These are phyloP conservation scores for Ceratobasidium sp. DNA, from an alignment of 1,284 basidiomycete genomes.

Conservation along the genomic window DNA sequence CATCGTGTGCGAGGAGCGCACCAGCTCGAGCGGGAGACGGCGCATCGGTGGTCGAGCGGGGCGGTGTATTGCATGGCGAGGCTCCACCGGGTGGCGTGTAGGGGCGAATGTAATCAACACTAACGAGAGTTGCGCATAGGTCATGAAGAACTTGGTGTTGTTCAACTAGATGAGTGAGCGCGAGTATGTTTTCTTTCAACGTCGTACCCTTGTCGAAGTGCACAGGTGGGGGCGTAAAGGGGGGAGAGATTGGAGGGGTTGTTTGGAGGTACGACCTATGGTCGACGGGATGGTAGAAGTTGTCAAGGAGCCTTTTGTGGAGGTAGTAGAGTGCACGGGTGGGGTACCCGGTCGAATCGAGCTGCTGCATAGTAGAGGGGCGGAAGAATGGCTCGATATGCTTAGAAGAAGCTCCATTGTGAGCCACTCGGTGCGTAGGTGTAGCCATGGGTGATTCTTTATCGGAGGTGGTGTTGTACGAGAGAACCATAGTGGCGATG, in stretches of 20 bases:
- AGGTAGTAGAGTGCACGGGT: conserved; percentile 35
- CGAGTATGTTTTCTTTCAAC: neutral
- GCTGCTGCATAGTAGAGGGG: conserved; percentile 17
- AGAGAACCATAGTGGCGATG: neutral
- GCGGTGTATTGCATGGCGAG: conserved; percentile 23
- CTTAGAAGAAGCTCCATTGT: neutral
- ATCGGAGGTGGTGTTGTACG: neutral
- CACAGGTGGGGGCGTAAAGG: neutral
- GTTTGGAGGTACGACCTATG: neutral
- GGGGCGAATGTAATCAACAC: conserved; percentile 24
- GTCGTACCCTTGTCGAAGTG: neutral
- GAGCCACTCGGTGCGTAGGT: neutral
- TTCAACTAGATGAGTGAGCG: neutral
- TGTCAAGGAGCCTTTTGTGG: conserved; percentile 18
- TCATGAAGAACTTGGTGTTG: conserved; percentile 5
- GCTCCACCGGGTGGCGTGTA: conserved; percentile 16
- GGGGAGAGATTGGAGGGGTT: conserved; percentile 3
- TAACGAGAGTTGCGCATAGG: conserved; percentile 19
- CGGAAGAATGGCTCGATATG: neutral
- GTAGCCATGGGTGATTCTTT: neutral
- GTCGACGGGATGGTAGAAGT: neutral
- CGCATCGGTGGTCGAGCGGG: neutral
- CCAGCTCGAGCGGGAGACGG: neutral
- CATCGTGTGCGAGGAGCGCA: conserved; percentile 5
- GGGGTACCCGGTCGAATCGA: conserved; percentile 19